Evolutionary conservation across 805 yeast genomes (phyloP).

Genomic region (Torulaspora delbrueckii): DNA sequence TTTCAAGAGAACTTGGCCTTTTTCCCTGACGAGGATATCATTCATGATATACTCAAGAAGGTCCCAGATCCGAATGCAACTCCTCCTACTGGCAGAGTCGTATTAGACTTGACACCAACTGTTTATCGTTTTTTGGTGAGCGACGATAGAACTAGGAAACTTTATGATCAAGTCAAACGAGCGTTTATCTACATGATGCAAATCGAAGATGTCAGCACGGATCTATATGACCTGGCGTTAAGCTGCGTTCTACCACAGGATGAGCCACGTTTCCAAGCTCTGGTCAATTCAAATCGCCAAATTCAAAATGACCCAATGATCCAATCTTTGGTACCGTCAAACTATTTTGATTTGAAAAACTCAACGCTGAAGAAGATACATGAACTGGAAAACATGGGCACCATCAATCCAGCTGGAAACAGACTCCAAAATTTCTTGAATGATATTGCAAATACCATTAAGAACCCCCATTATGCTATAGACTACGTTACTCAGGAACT

Average conservation of each 20-base stretch:
- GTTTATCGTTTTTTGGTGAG: slow-evolving; percentile 42
- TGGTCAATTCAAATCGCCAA: slow-evolving; percentile 43
- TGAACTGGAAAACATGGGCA: slow-evolving; percentile 66
- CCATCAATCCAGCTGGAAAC: slow-evolving; percentile 54
- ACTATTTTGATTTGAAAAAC: slow-evolving; percentile 74
- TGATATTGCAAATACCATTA: slow-evolving; percentile 78
- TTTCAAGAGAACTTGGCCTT: slow-evolving; percentile 41
- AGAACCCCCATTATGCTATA: slow-evolving; percentile 49
- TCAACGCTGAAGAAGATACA: slow-evolving; percentile 68
- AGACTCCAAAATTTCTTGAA: slow-evolving; percentile 76
- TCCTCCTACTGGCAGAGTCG: slow-evolving; percentile 33
- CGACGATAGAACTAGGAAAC: slow-evolving; percentile 53
- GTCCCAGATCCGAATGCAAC: slow-evolving; percentile 37
- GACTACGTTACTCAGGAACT: slow-evolving; percentile 45
- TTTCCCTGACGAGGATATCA: slow-evolving; percentile 52
- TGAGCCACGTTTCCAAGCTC: slow-evolving; percentile 56
- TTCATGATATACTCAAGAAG: slow-evolving; percentile 42
- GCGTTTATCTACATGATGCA: slow-evolving; percentile 77
- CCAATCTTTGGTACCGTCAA: slow-evolving; percentile 42
- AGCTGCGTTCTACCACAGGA: slow-evolving; percentile 44
- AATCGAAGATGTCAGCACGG: slow-evolving; percentile 65
- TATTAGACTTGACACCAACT: slow-evolving; percentile 56
- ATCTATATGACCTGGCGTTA: slow-evolving; percentile 49
- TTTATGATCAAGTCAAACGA: slow-evolving; percentile 74
- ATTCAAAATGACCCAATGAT: slow-evolving; percentile 37